These are phyloP conservation scores for Neoascochyta sp. DNA, from an alignment of 2,329 filamentous ascomycete species.

Conservation along the genomic window DNA sequence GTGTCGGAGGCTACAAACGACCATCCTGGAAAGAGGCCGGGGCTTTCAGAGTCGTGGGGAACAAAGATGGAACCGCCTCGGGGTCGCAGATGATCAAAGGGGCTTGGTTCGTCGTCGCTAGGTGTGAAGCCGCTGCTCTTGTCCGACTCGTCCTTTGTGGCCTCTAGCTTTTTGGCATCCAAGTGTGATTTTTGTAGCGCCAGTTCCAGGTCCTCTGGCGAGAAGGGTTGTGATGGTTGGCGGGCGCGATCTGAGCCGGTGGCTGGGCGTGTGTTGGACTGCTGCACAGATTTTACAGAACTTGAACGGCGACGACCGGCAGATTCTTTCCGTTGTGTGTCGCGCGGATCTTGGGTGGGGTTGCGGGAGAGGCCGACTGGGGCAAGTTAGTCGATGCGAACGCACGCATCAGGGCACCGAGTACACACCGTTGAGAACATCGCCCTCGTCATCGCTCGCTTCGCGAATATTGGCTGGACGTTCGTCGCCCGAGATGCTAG, in stretches of 20 bases:
- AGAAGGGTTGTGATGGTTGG: slow-evolving; percentile 39
- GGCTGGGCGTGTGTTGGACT: slow-evolving; percentile 19
- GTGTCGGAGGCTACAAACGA: slow-evolving; percentile 7
- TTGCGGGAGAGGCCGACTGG: slow-evolving; percentile 36
- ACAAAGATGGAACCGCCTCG: slow-evolving; percentile 26
- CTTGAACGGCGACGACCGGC: slow-evolving; percentile 28
- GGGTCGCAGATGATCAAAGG: slow-evolving; percentile 15
- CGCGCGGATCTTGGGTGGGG: slow-evolving; percentile 31
- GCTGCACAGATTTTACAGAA: slow-evolving; percentile 20
- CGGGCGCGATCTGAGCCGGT: slow-evolving; percentile 26
- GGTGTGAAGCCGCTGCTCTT: slow-evolving; percentile 20
- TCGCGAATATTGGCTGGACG: slow-evolving; percentile 38
- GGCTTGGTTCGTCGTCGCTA: slow-evolving; percentile 14
- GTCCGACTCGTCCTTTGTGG: slow-evolving; percentile 27
- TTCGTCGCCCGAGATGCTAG: slow-evolving; percentile 31
- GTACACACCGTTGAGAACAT: slow-evolving; percentile 45
- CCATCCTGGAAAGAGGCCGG: slow-evolving; percentile 11
- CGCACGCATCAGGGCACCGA: slow-evolving; percentile 1
- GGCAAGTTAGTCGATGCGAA: slow-evolving; percentile 14
- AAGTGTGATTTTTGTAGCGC: slow-evolving; percentile 43
- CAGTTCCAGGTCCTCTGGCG: slow-evolving; percentile 44
- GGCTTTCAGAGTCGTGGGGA: slow-evolving; percentile 21
- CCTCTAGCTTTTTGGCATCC: slow-evolving; percentile 24
- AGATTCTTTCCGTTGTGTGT: slow-evolving; percentile 22
- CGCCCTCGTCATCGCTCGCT: slow-evolving; percentile 45